Base-by-base conservation (phyloP, 805 yeast species). In the Ascoidea asiatica region DNA sequence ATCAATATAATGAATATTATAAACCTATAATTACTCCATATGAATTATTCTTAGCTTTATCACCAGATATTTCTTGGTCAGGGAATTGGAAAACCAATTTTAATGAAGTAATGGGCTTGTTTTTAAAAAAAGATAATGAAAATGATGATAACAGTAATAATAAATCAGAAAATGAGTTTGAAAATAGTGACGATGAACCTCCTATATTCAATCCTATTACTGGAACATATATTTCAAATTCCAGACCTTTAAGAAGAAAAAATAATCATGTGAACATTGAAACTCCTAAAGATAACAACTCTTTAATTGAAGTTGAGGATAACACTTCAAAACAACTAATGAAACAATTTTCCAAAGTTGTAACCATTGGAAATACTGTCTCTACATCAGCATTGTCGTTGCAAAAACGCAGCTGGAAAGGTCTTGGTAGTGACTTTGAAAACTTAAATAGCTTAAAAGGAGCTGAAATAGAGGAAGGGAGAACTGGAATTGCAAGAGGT, bases 11-110 rank as follows among this genome's bases (percentile, higher is more conserved):
- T 50, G 94, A 86, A 48, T 90, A 81, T 57, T 86, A 76, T 65
- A 87, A 81, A 59, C 97, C 97, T 1, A 83, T 92, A 8, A 77
- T 92, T 18, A 92, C 98, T 0, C 97, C 97, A 0, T 90, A 85
- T 60, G 98, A 92, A 59, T 65, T 92, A 38, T 73, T 80, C 41
- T 63, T 90, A 59, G 95, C 97, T 0, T 68, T 92, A 46, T 73
- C 74, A 49, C 77, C 75, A 20, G 87, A 82, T 50, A 69, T 86
- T 19, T 67, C 77, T 1, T 92, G 98, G 98, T 80, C 94, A 0
- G 97, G 97, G 1, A 73, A 82, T 52, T 92, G 98, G 97, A 73
- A 84, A 8, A 77, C 87, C 1, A 92, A 84, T 52, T 88, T 89
- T 60, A 74, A 73, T 37, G 70, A 76, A 3, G 65, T 80, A 4